Conservation (phyloP, 2,329 filamentous ascomycete genomes). For the Akanthomyces dipterigenus region DNA sequence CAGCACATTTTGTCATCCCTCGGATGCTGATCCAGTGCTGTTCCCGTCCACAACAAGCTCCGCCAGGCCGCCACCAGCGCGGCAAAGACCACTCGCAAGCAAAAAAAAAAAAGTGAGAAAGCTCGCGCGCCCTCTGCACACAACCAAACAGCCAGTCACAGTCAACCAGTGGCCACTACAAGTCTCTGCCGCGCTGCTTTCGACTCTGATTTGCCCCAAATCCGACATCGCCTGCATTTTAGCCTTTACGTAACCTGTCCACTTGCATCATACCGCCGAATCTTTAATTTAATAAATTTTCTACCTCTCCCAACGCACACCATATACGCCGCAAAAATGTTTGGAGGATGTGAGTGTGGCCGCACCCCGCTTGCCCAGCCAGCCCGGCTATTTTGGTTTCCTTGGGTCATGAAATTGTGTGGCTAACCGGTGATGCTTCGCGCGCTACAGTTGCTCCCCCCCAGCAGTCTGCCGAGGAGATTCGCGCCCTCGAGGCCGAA, state of each 20-base stretch:
- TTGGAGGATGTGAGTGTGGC: slow-evolving; percentile 34
- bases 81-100: background rate
- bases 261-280: slow-evolving; percentile 1
- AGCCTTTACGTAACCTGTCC: slow-evolving; percentile 8
- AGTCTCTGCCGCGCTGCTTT: background rate
- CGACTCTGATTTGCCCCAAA: background rate
- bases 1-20: background rate
- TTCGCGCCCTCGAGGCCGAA: slow-evolving; percentile 61
- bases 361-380: background rate
- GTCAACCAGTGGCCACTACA: background rate
- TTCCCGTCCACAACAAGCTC: background rate
- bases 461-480: slow-evolving; percentile 62
- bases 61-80: background rate
- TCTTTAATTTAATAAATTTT: background rate
- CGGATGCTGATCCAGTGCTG: background rate
- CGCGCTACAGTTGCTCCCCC: slow-evolving; percentile 54
- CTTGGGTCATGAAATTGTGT: background rate
- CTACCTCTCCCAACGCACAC: background rate
- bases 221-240: background rate
- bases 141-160: no score
- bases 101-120: background rate
- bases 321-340: slow-evolving; percentile 17
- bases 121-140: background rate
- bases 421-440: slow-evolving; percentile 1
- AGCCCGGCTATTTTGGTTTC: background rate